These are phyloP conservation scores for Castanea sativa DNA, from an alignment of 306 rosid species.

Conservation along the genomic window DNA sequence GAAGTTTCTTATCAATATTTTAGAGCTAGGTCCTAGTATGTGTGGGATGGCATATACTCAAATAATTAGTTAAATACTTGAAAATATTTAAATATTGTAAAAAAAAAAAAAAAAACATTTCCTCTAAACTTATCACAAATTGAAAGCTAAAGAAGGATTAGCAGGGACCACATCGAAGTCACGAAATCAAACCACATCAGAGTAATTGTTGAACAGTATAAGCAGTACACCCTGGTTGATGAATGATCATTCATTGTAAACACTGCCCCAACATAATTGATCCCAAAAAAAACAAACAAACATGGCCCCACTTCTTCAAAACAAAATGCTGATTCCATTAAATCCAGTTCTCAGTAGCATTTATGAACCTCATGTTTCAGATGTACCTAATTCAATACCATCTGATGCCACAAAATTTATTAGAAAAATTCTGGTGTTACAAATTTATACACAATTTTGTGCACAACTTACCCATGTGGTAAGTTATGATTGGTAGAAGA, in stretches of 20 bases:
- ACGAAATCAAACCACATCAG: background rate
- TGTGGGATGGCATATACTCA: fast-evolving
- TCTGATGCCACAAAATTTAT: too few relatives aligned
- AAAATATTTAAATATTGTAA: too few relatives aligned
- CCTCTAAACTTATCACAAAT: background rate
- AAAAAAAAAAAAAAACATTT: too few relatives aligned
- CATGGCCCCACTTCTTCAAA: background rate
- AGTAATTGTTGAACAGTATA: background rate
- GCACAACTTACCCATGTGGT: too few relatives aligned
- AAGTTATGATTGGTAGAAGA: too few relatives aligned
- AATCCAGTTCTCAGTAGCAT: background rate
- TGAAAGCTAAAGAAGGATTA: background rate
- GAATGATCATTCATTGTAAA: background rate
- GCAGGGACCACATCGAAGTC: background rate
- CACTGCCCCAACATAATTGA: background rate
- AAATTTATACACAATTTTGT: too few relatives aligned
- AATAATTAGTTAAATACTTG: too few relatives aligned
- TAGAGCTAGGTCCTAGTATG: fast-evolving
- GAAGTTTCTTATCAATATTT: too few relatives aligned
- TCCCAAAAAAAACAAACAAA: background rate
- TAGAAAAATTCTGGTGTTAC: too few relatives aligned
- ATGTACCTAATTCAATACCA: background rate
- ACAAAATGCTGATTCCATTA: slow-evolving; percentile 15
- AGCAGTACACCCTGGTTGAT: background rate
- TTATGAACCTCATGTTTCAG: background rate